Evolutionary conservation across 768 basidiomycete genomes (phyloP), one percentile per base, ranked within the genome.

Genomic region (Imleria badia): DNA sequence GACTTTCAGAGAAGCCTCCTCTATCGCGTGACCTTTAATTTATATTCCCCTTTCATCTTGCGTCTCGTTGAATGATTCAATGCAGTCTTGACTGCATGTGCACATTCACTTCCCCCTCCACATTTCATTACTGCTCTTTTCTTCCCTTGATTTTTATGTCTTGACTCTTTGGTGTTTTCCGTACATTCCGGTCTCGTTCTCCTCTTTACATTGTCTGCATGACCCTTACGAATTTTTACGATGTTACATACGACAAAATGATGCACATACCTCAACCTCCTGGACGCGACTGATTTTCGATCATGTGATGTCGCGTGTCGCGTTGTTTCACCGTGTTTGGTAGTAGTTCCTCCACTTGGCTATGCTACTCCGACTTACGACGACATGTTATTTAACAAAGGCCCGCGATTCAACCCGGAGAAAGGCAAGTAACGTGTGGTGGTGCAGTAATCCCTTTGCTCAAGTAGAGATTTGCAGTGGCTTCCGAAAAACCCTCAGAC

Each of bases 371-470:
- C 10, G 42, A 33, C 43, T 36, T 35, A 48, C 42, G 14, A 29
- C 48, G 30, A 50, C 43, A 68, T 68, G 67, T 30, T 78, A 73
- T 83, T 83, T 56, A 69, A 77, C 35, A 79, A 72, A 62, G 81
- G 79, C 3, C 66, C 79, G 75, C 81, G 60, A 39, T 61, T 51
- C 19, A 31, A 43, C 45, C 11, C 42, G 34, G 42, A 61, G 19
- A 66, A 55, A 57, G 62, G 63, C 41, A 46, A 41, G 59, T 49
- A 6, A 20, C 1, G 8, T 29, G 19, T 15, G 15, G 19, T 15
- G 15, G 20, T 31, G 19, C 10, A 23, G 19, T 1, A 7, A 11
- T 31, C 11, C 11, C 6, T 20, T 22, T 22, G 19, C 45, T 42
- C 40, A 15, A 49, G 29, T 26, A 29, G 33, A 33, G 6, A 5